phyloP scores from a whole-genome alignment of 2,329 filamentous ascomycete genomes.

The Trichoderma sp. region DNA sequence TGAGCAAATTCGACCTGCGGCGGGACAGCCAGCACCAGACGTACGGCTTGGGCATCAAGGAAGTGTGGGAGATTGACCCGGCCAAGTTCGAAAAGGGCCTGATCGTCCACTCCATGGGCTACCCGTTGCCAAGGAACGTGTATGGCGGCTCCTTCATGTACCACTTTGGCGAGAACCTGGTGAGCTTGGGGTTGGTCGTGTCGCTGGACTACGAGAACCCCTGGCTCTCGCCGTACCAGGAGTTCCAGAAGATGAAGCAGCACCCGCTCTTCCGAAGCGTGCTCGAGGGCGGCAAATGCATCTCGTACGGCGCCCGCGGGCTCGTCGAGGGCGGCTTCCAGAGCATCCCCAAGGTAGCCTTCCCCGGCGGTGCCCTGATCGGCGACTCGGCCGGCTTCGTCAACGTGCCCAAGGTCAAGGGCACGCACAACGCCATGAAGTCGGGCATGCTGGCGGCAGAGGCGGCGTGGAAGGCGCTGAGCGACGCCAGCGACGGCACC shows the following conservation, averaged over 20 bases:
- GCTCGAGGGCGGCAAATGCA: conserved; percentile 94
- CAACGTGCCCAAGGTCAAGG: conserved; percentile 98
- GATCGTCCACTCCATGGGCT: conserved; percentile 87
- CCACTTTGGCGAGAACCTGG: conserved; percentile 96
- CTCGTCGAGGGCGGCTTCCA: conserved; percentile 95
- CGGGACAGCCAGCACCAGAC: conserved; percentile 90
- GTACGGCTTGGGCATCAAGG: conserved; percentile 90
- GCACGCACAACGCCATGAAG: conserved; percentile 96
- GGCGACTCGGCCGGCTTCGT: conserved; percentile 95
- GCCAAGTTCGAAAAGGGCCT: conserved; percentile 87
- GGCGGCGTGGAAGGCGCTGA: conserved; percentile 76
- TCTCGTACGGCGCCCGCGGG: conserved; percentile 90
- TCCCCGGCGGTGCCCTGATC: conserved; percentile 91
- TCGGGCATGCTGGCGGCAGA: conserved; percentile 96
- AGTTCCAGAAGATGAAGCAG: conserved; percentile 98
- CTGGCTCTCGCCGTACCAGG: conserved; percentile 90
- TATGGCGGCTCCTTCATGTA: conserved; percentile 99
- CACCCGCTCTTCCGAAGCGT: conserved; percentile 85
- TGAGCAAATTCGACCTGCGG: conserved; percentile 88
- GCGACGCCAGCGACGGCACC: conserved; percentile 55
- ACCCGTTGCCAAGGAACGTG: conserved; percentile 80
- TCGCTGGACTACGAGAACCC: conserved; percentile 95
- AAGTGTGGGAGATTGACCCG: conserved; percentile 94
- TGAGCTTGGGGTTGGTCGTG: conserved; percentile 86
- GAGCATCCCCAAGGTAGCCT: conserved; percentile 94